These are phyloP conservation scores for Oidiodendron maius DNA, from an alignment of 495 filamentous ascomycete genomes.

Conservation along the genomic window DNA sequence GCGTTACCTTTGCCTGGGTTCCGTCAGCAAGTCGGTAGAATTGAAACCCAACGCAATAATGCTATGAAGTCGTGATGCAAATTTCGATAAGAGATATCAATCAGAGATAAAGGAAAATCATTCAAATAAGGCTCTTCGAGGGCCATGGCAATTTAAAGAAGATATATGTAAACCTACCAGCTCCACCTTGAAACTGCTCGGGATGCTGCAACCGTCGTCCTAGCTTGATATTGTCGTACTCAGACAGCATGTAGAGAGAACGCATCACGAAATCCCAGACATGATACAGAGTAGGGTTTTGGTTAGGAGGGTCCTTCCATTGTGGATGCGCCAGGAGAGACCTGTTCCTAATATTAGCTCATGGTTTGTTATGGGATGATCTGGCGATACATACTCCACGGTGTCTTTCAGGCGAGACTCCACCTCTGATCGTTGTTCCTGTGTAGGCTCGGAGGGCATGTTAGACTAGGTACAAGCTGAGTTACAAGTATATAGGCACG, in stretches of 20 bases:
- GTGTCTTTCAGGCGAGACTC: neutral
- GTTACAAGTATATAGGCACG: no score
- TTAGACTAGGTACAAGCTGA: neutral
- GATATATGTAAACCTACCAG: conserved; percentile 6
- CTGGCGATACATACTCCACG: neutral
- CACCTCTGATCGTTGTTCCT: neutral
- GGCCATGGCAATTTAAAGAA: no score
- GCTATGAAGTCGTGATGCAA: no score
- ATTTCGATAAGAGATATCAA: no score
- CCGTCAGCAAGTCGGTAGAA: neutral
- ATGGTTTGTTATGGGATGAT: neutral
- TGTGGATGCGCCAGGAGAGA: neutral
- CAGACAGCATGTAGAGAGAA: conserved; percentile 24
- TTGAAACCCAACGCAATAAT: no score
- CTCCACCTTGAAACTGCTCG: conserved; percentile 5
- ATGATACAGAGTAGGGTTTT: conserved; percentile 12
- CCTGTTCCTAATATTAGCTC: neutral
- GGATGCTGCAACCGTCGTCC: conserved; percentile 16
- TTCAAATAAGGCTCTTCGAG: neutral
- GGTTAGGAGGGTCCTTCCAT: conserved; percentile 3
- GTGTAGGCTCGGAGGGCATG: neutral
- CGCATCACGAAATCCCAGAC: conserved; percentile 26
- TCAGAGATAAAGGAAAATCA: neutral
- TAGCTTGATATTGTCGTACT: conserved; percentile 22
- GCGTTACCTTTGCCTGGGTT: conserved; percentile 4